Evolutionary conservation across 1,284 basidiomycete species (phyloP), one percentile per base, ranked within the genome.

Genomic region (Meira nashicola): DNA sequence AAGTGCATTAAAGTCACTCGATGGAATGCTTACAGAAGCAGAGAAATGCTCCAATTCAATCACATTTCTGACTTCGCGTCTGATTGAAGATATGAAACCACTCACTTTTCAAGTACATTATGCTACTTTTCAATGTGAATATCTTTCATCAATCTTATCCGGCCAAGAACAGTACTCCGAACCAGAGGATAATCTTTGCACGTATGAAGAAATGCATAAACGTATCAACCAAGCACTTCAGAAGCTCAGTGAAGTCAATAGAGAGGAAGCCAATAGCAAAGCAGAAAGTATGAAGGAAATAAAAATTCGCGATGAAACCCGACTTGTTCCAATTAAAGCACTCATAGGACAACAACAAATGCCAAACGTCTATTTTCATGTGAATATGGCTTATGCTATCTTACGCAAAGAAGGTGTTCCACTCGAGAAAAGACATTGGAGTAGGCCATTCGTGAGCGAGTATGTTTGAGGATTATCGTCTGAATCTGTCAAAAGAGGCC

Each of bases 341-440:
- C 11, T 49, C 47, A 17, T 49, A 19, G 47, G 47, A 49, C 47
- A 10, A 28, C 11, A 10, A 28, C 12, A 49, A 10, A 49, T 49
- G 47, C 47, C 47, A 12, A 49, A 49, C 47, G 19, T 49, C 47
- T 49, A 49, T 17, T 49, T 49, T 17, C 47, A 49, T 21, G 47
- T 49, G 47, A 11, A 10, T 19, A 49, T 49, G 47, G 47, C 47
- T 11, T 49, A 49, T 17, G 47, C 47, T 12, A 49, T 49, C 47
- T 11, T 49, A 17, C n/a, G 47, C 10, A 49, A 49, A 28, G 47
- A 49, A 17, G 47, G 47, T 28, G 47, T 49, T 17, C 11, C 47
- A 11, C 47, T 49, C n/a, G 19, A 28, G 47, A 49, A 49, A 17
- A 49, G 47, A 21, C 10, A 49, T 17, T 49, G 47, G 47, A 49